Conservation (phyloP, 257 asterid genomes). For the Solanum peruvianum region DNA sequence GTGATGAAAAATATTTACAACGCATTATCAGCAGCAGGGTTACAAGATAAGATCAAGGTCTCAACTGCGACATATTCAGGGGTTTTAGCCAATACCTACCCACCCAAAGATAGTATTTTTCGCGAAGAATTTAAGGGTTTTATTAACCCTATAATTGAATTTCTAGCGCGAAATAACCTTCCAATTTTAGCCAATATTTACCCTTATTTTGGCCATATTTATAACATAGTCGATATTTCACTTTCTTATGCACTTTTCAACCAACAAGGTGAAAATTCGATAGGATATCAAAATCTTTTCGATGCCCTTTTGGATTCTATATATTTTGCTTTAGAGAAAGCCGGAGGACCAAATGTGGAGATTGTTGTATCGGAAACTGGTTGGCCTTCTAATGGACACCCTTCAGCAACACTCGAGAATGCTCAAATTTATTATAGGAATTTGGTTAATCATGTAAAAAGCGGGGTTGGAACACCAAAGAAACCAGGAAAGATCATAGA, state of each 20-base stretch:
- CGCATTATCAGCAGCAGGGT: background rate
- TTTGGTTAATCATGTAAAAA: background rate
- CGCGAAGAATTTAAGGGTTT: background rate
- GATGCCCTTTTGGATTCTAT: constrained; percentile 27
- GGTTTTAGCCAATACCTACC: constrained; percentile 3
- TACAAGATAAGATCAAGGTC: constrained; percentile 13
- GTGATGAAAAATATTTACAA: constrained; percentile 22
- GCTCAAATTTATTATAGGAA: constrained; percentile 8
- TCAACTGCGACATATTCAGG: constrained; percentile 13
- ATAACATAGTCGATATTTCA: background rate
- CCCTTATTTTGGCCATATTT: constrained; percentile 25
- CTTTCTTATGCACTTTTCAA: constrained; percentile 25
- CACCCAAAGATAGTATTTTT: constrained; percentile 18
- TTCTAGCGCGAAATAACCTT: background rate
- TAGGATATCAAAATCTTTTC: constrained; percentile 19
- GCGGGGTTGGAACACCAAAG: constrained; percentile 7
- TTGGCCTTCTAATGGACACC: constrained; percentile 21
- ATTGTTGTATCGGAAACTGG: constrained; percentile 30
- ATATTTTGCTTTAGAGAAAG: constrained; percentile 28
- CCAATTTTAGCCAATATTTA: constrained; percentile 28
- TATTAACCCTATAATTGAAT: constrained; percentile 7
- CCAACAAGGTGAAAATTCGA: background rate
- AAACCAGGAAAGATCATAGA: background rate
- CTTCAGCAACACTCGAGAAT: background rate
- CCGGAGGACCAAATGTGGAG: constrained; percentile 3